Conservation (phyloP, 129 eudicot genomes). For the Saussurea involucrata region DNA sequence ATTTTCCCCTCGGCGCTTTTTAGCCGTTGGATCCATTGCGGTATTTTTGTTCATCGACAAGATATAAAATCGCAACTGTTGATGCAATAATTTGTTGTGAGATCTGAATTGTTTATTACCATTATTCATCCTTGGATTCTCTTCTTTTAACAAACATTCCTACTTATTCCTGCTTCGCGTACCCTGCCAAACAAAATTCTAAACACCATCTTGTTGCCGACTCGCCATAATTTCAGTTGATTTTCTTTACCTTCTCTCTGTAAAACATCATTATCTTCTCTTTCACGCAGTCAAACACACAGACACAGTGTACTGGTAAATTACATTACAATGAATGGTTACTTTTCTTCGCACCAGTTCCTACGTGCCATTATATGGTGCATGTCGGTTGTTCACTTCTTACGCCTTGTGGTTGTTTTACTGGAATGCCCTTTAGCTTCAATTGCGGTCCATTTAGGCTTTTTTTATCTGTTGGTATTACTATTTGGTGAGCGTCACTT, state of each 20-base stretch:
- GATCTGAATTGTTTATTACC: slow-evolving; percentile 33
- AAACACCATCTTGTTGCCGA: neutral
- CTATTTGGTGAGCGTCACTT: slow-evolving; percentile 16
- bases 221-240: neutral
- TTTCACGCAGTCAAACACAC: slow-evolving; percentile 19
- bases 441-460: neutral
- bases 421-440: slow-evolving; percentile 6
- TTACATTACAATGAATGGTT: slow-evolving; percentile 11
- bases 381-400: slow-evolving; percentile 17
- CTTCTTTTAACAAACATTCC: neutral
- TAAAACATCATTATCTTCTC: neutral
- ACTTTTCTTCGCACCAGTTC: slow-evolving; percentile 11
- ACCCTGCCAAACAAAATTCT: neutral
- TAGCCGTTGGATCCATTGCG: slow-evolving; percentile 26
- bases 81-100: slow-evolving; percentile 9
- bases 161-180: neutral
- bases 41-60: neutral
- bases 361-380: slow-evolving; percentile 13
- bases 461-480: neutral
- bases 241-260: neutral
- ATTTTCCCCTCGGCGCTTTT: neutral
- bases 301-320: slow-evolving; percentile 2
- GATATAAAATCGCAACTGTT: slow-evolving; percentile 23
- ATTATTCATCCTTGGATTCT: slow-evolving; percentile 23
- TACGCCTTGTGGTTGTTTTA: slow-evolving; percentile 2